Evolutionary conservation across 2,329 filamentous ascomycete species (phyloP), one percentile per base, ranked within the genome.

Genomic region (Fusarium udum): DNA sequence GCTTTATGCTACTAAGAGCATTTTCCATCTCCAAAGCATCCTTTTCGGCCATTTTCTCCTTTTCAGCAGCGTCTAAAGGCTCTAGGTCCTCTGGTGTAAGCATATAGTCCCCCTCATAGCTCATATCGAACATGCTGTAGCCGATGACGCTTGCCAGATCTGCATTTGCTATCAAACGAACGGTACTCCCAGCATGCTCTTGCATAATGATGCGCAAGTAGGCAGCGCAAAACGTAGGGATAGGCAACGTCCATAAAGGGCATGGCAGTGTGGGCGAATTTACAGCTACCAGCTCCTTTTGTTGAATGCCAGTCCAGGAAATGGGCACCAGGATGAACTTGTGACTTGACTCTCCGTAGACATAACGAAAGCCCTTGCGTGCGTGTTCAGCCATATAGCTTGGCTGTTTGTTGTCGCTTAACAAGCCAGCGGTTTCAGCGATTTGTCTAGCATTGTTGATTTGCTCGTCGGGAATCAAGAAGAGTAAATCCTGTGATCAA

Each of bases 401-500:
- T 46, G 18, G 24, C 2, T 18, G 18, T 22, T 6, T 4, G 1
- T 22, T 4, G 6, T 14, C 13, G 0, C 15, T 18, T 22, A 6
- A 12, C 1, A 46, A 28, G 18, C 43, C 24, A 22, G 2, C 4
- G 9, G 0, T 0, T 22, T 4, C 8, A 7, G 7, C 3, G 18
- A 46, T 22, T 0, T 22, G 26, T 48, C 26, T 48, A 0, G 45
- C 45, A 16, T 0, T 3, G 0, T 16, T 1, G 2, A 31, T 31
- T 31, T 31, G 20, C 9, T 48, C 9, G 26, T 48, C 26, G 20
- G 26, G 26, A 2, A 22, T 7, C 14, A 48, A 16, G 6, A 48
- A 31, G 0, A 48, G 45, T 3, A 31, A 4, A 12, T 28, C 26
- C 45, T 48, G 14, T 3, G 1, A 16, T 48, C 14, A 8, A 6